Conservation (phyloP, 495 filamentous ascomycete species). For the Aspergillus panamensis region DNA sequence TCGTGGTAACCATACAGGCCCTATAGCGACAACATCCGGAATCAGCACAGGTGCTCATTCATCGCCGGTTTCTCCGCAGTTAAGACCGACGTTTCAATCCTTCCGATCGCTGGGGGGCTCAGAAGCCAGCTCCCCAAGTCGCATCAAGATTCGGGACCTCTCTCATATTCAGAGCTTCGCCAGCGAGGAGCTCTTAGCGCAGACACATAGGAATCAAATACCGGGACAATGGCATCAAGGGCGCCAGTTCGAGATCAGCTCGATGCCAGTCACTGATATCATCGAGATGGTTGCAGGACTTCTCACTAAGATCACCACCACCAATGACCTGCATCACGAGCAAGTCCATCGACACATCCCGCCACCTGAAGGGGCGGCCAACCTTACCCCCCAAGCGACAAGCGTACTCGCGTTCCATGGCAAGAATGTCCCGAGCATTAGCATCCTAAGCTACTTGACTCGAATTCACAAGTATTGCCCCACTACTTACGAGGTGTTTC, state of each 20-base stretch:
- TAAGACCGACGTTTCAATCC: slow-evolving; percentile 51
- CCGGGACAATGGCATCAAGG: slow-evolving; percentile 47
- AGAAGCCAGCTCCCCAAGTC: slow-evolving; percentile 61
- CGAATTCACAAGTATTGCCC: slow-evolving; percentile 99
- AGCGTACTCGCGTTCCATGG: slow-evolving; percentile 98
- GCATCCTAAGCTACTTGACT: slow-evolving; percentile 91
- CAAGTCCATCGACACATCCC: slow-evolving; percentile 69
- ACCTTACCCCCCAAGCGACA: slow-evolving; percentile 73
- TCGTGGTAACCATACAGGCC: slow-evolving; percentile 15
- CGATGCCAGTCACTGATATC: slow-evolving; percentile 95
- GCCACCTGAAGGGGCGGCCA: slow-evolving; percentile 57
- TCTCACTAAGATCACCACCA: slow-evolving; percentile 95
- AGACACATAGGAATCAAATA: slow-evolving; percentile 41
- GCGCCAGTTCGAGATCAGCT: slow-evolving; percentile 88
- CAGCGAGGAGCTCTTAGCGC: slow-evolving; percentile 63
- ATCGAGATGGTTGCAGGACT: slow-evolving; percentile 99
- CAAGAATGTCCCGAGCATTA: slow-evolving; percentile 97
- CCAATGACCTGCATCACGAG: slow-evolving; percentile 93
- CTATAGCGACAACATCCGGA: slow-evolving; percentile 10
- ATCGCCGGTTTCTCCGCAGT: slow-evolving; percentile 51
- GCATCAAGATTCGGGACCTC: slow-evolving; percentile 79
- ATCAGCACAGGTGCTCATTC: slow-evolving; percentile 24
- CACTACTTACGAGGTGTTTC: slow-evolving; percentile 96
- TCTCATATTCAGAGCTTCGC: slow-evolving; percentile 89
- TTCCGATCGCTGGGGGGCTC: slow-evolving; percentile 50